A percentile compares a stretch with the other conserved stretches of the same genome.
These are phyloP conservation scores for grape (Vitis vinifera) DNA, from an alignment of 164 flowering plant species.

Conservation along the genomic window DNA sequence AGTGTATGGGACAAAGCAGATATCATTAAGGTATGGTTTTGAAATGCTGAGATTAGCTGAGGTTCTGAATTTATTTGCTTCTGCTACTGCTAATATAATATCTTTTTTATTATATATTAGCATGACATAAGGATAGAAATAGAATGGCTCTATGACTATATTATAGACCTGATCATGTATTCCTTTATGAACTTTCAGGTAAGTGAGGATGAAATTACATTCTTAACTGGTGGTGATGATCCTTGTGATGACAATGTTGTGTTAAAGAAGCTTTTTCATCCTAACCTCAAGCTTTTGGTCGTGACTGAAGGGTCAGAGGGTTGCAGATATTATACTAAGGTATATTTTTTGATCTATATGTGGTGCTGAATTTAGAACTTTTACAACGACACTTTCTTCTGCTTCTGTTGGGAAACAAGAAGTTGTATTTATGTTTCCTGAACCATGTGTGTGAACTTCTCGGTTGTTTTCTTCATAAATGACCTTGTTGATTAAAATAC, in stretches of 20 bases:
- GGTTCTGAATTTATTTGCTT: too few relatives aligned
- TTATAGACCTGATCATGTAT: background rate
- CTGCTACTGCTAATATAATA: background rate
- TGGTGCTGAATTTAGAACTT: background rate
- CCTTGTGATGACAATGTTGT: slow-evolving; percentile 73
- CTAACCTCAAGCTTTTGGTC: slow-evolving; percentile 65
- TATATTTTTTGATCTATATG: slow-evolving; percentile 11
- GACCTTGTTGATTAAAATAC: too few relatives aligned
- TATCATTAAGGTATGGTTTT: slow-evolving; percentile 53
- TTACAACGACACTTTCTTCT: background rate
- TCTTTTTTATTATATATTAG: background rate
- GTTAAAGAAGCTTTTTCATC: slow-evolving; percentile 61
- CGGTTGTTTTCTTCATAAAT: too few relatives aligned
- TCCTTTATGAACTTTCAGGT: slow-evolving; percentile 35
- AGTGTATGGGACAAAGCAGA: slow-evolving; percentile 80
- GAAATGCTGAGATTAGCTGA: too few relatives aligned
- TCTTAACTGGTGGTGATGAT: slow-evolving; percentile 70
- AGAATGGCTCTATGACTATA: background rate
- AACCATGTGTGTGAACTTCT: too few relatives aligned
- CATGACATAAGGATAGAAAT: background rate
- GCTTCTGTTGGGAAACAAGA: too few relatives aligned
- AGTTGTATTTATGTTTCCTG: too few relatives aligned
- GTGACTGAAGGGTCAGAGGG: slow-evolving; percentile 72
- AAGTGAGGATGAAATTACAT: slow-evolving; percentile 71
- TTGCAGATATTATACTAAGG: slow-evolving; percentile 81